Evolutionary conservation across 2,329 filamentous ascomycete genomes (phyloP).

Genomic region (Rachicladosporium sp.): DNA sequence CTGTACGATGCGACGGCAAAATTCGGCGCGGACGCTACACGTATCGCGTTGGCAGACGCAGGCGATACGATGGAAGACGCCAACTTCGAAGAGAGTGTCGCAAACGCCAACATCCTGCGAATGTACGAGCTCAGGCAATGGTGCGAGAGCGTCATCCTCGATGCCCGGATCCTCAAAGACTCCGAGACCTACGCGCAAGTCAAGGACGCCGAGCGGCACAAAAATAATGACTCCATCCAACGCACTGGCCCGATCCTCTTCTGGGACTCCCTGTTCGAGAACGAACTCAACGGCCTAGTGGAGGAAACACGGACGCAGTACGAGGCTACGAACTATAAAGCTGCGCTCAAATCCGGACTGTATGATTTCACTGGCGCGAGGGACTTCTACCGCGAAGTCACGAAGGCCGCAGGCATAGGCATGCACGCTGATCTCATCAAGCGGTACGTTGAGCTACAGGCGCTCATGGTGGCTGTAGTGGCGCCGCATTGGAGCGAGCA

Average conservation of each 20-base stretch:
- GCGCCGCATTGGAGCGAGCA: constrained; percentile 92
- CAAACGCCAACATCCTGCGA: constrained; percentile 80
- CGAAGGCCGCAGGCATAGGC: constrained; percentile 61
- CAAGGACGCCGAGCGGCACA: constrained; percentile 31
- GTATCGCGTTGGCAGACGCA: constrained; percentile 85
- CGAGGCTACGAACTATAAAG: constrained; percentile 65
- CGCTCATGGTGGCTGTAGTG: constrained; percentile 68
- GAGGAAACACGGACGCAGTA: constrained; percentile 69
- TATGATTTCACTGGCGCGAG: constrained; percentile 85
- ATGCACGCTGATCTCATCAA: constrained; percentile 75
- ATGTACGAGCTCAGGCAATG: constrained; percentile 76
- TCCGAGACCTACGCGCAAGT: constrained; percentile 30
- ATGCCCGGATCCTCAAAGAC: constrained; percentile 37
- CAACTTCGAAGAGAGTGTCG: constrained; percentile 93
- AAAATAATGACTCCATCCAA: constrained; percentile 48
- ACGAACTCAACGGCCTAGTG: constrained; percentile 81
- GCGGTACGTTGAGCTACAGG: constrained; percentile 77
- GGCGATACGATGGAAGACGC: constrained; percentile 91
- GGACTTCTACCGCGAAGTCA: constrained; percentile 81
- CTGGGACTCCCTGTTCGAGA: constrained; percentile 81
- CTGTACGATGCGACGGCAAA: constrained; percentile 75
- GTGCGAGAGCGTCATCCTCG: constrained; percentile 73
- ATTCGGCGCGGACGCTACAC: constrained; percentile 85
- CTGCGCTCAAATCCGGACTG: constrained; percentile 69
- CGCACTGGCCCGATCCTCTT: constrained; percentile 65